These are phyloP conservation scores for Gillenia trifoliata DNA, from an alignment of 306 rosid species.

Conservation along the genomic window DNA sequence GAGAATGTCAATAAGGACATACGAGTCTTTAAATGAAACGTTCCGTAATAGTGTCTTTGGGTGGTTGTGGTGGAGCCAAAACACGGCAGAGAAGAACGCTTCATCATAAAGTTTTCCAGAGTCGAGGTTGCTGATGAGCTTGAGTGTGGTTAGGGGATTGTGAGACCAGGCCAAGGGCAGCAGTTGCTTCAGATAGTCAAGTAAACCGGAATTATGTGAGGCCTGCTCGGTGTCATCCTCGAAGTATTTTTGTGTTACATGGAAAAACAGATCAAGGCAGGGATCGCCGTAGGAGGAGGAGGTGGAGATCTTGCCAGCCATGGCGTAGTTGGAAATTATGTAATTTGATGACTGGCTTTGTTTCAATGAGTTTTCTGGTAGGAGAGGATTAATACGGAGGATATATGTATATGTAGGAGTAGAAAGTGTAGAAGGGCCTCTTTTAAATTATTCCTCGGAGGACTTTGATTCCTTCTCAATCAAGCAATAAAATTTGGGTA, in stretches of 20 bases:
- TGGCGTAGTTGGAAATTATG: not conserved
- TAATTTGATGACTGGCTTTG: not conserved
- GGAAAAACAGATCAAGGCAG: not conserved
- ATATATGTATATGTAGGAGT: not conserved
- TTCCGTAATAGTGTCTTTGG: not conserved
- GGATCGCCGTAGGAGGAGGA: not conserved
- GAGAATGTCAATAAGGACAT: not conserved
- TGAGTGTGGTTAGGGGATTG: not conserved
- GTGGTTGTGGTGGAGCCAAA: not conserved
- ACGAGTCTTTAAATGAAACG: not conserved
- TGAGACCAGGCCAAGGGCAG: not conserved
- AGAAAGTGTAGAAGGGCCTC: not conserved
- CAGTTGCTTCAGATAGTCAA: not conserved
- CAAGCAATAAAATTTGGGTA: no score
- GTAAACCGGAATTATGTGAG: not conserved
- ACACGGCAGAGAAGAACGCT: not conserved
- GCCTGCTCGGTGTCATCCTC: not conserved
- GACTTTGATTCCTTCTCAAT: no score
- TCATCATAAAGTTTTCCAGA: not conserved
- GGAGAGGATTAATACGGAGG: not conserved
- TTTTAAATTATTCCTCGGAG: no score
- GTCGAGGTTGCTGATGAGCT: not conserved
- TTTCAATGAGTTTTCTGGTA: not conserved
- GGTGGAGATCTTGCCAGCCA: not conserved
- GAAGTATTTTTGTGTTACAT: not conserved